These are phyloP conservation scores for Aspergillus candidus DNA, from an alignment of 2,329 filamentous ascomycete genomes.

Conservation along the genomic window DNA sequence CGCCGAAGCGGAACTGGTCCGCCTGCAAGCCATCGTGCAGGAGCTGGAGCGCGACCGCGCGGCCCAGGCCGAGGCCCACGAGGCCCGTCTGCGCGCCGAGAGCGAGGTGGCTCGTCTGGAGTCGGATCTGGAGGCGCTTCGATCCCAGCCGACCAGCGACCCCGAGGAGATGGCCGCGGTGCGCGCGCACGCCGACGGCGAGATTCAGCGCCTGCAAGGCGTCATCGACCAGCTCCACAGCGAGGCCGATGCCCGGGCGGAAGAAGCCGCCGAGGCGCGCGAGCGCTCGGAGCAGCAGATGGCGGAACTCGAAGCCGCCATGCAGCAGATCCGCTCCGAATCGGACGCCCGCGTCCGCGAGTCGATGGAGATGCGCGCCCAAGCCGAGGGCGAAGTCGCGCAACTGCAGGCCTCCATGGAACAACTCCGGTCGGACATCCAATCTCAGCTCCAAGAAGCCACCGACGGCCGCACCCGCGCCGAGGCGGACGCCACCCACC, in stretches of 20 bases:
- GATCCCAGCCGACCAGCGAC: conserved; percentile 9
- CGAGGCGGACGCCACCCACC: conserved; percentile 34
- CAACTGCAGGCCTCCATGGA: conserved; percentile 22
- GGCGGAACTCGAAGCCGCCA: conserved; percentile 22
- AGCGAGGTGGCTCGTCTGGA: conserved; percentile 10
- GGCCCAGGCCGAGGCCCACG: conserved; percentile 17
- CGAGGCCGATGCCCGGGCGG: conserved; percentile 12
- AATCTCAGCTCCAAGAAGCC: conserved; percentile 25
- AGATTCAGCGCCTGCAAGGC: conserved; percentile 22
- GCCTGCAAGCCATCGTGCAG: conserved; percentile 49
- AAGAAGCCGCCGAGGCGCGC: conserved; percentile 20
- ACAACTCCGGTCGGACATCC: conserved; percentile 28
- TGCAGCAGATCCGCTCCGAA: conserved; percentile 19
- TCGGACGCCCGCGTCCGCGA: conserved; percentile 18
- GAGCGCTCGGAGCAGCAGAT: conserved; percentile 24
- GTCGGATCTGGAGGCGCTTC: conserved; percentile 6
- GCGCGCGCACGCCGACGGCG: conserved; percentile 18
- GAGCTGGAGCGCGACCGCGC: conserved; percentile 31
- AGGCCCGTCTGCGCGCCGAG: conserved; percentile 19
- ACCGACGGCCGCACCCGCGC: conserved; percentile 25
- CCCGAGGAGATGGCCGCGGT: conserved; percentile 15
- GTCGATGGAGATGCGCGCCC: conserved; percentile 13
- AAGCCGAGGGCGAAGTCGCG: conserved; percentile 17
- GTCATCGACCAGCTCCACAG: conserved; percentile 31
- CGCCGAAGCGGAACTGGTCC: conserved; percentile 27